Base-by-base conservation (phyloP, 2,329 filamentous ascomycete species). In the Cryphonectria carpinicola region DNA sequence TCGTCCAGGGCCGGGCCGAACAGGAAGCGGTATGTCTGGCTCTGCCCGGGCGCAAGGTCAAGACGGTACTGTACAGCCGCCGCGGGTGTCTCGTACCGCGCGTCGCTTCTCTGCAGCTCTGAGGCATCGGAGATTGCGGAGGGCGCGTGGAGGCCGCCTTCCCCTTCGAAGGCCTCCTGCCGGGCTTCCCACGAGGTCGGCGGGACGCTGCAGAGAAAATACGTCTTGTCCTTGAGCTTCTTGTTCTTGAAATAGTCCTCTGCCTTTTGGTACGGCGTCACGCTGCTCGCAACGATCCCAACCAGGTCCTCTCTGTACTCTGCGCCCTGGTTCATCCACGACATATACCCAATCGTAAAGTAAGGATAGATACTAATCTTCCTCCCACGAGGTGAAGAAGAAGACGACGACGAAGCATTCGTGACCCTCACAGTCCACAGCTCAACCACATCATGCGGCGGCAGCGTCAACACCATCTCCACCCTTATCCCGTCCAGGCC, bases 301-400 rank as follows among this genome's bases (percentile, higher is more conserved):
- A 80, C 79, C 28, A 87, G 79, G 13, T 86, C 83, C 7, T 78
- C 69, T 32, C 83, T 81, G 80, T 85, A 88, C 73, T 86, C 84
- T 49, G 84, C 86, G 43, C 85, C 85, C 76, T 88, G 87, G 76
- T 87, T 88, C 86, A 88, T 89, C 86, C 86, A 88, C 19, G 86
- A 88, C 85, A 87, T 88, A 78, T 87, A 87, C n/a, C 86, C 86
- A 67, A 88, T 82, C 49, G 85, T 84, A 77, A 88, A 89, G 74
- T 88, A 88, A 0, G 87, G 86, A 71, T 86, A 87, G 41, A 88
- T 78, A 76, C 85, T 86, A 72, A 88, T 76, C 62, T 80, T 83
- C 19, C 86, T 82, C 7, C 81, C 77, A 4, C 81, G 81, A 37
- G 76, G 77, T 0, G 84, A 84, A 10, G 85, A 77, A 0, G 84